A percentile compares a stretch with the other conserved stretches of the same genome.
Conservation (phyloP, 345 rosid species). For the Lepidium aucheri region DNA sequence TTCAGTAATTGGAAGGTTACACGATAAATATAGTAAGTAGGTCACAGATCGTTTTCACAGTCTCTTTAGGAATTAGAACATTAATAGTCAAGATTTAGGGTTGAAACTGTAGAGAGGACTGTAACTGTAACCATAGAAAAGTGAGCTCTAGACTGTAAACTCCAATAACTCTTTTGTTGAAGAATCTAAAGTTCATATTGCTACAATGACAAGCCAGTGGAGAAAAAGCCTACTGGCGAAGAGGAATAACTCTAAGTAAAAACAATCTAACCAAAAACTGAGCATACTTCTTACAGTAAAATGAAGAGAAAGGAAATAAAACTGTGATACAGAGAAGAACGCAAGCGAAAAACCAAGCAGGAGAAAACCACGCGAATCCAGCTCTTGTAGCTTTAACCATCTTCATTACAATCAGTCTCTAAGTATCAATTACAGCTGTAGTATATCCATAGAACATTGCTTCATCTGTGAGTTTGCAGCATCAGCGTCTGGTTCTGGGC, state of each 20-base stretch:
- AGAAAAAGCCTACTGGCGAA: constrained; percentile 14
- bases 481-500: constrained; percentile 87
- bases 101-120: background rate
- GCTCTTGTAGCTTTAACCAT: background rate
- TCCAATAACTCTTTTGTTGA: constrained; percentile 10
- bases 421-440: background rate
- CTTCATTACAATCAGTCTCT: constrained; percentile 6
- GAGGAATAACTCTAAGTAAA: constrained; percentile 8
- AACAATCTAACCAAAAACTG: background rate
- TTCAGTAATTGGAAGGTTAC: background rate
- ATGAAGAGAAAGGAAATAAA: constrained; percentile 20
- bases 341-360: constrained; percentile 25
- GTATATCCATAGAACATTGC: background rate
- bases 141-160: background rate
- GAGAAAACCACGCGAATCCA: constrained; percentile 25
- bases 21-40: constrained; percentile 5
- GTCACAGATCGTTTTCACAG: constrained; percentile 6
- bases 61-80: constrained; percentile 1
- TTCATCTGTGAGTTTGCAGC: constrained; percentile 15
- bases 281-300: constrained; percentile 16
- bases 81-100: no score
- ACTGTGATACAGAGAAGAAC: constrained; percentile 51
- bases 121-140: background rate
- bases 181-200: constrained; percentile 14
- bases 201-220: constrained; percentile 14